A percentile compares a stretch with the other conserved stretches of the same genome.
phyloP scores from a whole-genome alignment of 805 yeast species.

The Starmerella ratchasimensis region DNA sequence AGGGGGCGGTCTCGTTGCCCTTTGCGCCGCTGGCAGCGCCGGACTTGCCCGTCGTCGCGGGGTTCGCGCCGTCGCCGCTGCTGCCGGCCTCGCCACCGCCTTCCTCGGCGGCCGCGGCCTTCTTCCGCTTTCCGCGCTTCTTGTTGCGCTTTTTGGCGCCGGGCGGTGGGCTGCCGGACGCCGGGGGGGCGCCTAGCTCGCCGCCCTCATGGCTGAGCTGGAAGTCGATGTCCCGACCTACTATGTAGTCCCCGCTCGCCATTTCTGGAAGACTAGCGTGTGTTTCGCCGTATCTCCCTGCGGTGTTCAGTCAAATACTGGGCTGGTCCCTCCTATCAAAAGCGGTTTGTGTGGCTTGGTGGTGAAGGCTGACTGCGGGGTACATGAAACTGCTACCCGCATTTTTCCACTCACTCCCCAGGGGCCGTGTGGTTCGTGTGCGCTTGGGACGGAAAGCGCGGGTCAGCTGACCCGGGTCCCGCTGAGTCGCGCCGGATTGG shows the following conservation, averaged over 20 bases:
- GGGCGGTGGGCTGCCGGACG: background rate
- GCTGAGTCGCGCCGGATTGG: no score
- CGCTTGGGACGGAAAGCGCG: background rate
- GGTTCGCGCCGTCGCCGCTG: no score
- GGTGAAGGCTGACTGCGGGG: background rate
- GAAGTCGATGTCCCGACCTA: conserved; percentile 20
- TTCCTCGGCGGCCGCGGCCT: no score
- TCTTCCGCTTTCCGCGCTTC: conserved; percentile 18
- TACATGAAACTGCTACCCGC: background rate
- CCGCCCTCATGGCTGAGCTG: conserved; percentile 14
- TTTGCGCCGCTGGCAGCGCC: no score
- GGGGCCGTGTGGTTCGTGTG: background rate
- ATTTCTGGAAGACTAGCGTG: conserved; percentile 2
- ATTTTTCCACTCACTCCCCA: background rate
- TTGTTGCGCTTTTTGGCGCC: conserved; percentile 13
- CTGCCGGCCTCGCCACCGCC: no score
- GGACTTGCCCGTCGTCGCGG: no score
- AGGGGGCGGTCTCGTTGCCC: no score
- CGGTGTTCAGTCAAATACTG: background rate
- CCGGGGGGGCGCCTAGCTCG: background rate
- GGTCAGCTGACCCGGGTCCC: no score
- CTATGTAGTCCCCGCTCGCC: conserved; percentile 20
- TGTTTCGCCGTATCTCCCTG: background rate
- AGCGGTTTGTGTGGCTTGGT: background rate
- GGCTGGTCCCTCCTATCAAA: background rate